These are phyloP conservation scores for Ceratocystis ficicola DNA, from an alignment of 2,329 filamentous ascomycete genomes.

Conservation along the genomic window DNA sequence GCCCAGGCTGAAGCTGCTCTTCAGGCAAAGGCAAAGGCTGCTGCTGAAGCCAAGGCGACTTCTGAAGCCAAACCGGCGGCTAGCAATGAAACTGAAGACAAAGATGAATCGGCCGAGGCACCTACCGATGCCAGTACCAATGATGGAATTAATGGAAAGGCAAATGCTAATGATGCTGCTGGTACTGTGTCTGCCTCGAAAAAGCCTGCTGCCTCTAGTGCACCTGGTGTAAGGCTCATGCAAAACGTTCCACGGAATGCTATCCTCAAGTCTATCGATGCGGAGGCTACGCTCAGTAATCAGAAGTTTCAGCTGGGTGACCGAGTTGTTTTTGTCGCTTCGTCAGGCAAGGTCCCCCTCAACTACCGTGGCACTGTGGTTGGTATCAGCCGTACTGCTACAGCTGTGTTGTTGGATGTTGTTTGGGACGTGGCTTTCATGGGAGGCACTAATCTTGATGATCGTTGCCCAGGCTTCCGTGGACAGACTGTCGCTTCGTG, in stretches of 20 bases:
- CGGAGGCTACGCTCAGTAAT: conserved; percentile 79
- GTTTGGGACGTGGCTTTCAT: conserved; percentile 94
- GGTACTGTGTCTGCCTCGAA: conserved; percentile 30
- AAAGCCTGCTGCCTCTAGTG: background rate
- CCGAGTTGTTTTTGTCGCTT: conserved; percentile 82
- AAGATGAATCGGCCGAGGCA: background rate
- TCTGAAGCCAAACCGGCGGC: background rate
- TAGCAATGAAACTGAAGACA: too few relatives aligned
- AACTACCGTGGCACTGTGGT: conserved; percentile 87
- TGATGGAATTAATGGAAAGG: background rate
- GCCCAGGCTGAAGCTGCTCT: background rate
- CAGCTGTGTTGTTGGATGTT: conserved; percentile 72
- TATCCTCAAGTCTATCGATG: conserved; percentile 83
- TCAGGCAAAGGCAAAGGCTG: background rate
- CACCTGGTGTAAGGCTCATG: conserved; percentile 32
- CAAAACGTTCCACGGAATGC: conserved; percentile 74
- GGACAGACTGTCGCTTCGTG: conserved; percentile 81
- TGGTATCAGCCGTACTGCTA: conserved; percentile 78
- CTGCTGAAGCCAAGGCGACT: background rate
- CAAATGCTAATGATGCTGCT: background rate
- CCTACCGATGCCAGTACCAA: background rate
- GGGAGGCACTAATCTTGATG: conserved; percentile 85
- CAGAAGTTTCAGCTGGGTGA: conserved; percentile 79
- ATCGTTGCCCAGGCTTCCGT: conserved; percentile 82
- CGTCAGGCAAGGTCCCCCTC: conserved; percentile 89